Base-by-base conservation (phyloP, 768 basidiomycete species). In the Rhizopogon salebrosus region DNA sequence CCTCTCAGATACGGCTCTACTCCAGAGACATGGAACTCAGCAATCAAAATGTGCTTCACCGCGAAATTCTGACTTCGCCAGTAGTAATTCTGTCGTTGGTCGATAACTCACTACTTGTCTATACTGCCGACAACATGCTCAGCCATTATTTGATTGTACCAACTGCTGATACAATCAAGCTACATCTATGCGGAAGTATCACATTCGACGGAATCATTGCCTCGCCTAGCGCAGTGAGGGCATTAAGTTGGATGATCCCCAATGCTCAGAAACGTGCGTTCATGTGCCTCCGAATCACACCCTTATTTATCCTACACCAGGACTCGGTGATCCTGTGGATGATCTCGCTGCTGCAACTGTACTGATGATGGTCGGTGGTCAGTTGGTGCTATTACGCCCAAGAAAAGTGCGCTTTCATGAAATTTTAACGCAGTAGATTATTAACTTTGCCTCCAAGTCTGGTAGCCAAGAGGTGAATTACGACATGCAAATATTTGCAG, bases 161-260 rank as follows among this genome's bases (percentile, higher is more conserved):
- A 4, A 90, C 89, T 0, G 70, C 80, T 8, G 87, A 92, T 48
- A 80, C 84, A 6, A 93, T 97, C 67, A 87, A 84, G 65, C 73
- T 98, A 37, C 87, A 93, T 59, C 69, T 91, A 4, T 98, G 97
- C 68, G 95, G 95, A 7, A 97, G 91, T 60, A 99, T 98, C 63
- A 88, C 85, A 16, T 98, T 99, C 64, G 80, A 80, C 49, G 95
- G 95, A 4, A 89, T 98, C 48, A 90, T 98, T 43, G 80, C 84
- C 11, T 80, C 82, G 7, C 94, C 97, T 6, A 81, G 76, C 31
- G 80, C 90, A 11, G 95, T 99, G 2, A 75, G 94, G 55, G 89
- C 89, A 59, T 71, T 98, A 64, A 97, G 95, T 68, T 99, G 97
- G 97, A 88, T 98, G 84, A 89, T 99, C 52, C 95, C 97, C 0